phyloP scores from a whole-genome alignment of 768 basidiomycete genomes.

The Calvatia gigantea region DNA sequence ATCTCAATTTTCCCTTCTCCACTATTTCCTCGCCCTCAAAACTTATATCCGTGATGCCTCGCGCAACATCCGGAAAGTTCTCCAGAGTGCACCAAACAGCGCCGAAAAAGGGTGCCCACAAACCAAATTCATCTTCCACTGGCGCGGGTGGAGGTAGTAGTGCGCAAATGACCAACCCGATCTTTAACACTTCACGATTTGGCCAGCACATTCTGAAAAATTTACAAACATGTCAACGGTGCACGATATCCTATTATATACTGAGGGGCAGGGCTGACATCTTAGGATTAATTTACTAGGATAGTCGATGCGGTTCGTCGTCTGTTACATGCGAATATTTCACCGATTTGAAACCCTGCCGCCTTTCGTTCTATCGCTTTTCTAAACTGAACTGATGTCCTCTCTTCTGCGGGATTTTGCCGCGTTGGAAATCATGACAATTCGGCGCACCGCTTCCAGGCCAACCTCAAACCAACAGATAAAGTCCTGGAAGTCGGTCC shows the following conservation, averaged over 20 bases:
- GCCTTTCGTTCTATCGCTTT: not conserved
- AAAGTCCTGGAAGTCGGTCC: conserved; percentile 97
- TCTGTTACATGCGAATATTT: not conserved
- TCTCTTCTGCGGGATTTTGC: not conserved
- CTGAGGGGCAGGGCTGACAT: conserved; percentile 12
- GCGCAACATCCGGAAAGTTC: conserved; percentile 75
- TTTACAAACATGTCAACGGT: conserved; percentile 88
- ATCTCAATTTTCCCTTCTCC: not conserved
- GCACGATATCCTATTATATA: conserved; percentile 19
- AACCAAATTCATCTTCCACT: conserved; percentile 10
- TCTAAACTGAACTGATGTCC: not conserved
- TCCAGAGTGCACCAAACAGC: conserved; percentile 66
- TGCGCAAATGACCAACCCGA: conserved; percentile 65
- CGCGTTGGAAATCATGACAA: too few relatives aligned
- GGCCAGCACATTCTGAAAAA: conserved; percentile 99
- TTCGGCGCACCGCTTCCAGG: conserved; percentile 39
- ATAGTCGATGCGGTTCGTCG: conserved; percentile 42
- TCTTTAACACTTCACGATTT: conserved; percentile 93
- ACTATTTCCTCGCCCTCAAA: not conserved
- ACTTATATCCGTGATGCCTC: conserved; percentile 51
- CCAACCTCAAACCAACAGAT: conserved; percentile 90
- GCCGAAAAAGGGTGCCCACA: conserved; percentile 42
- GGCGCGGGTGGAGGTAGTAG: conserved; percentile 23
- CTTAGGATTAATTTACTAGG: conserved; percentile 19
- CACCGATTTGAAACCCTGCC: not conserved